phyloP scores from a whole-genome alignment of 2,329 filamentous ascomycete species.

The Talaromyces piceae region DNA sequence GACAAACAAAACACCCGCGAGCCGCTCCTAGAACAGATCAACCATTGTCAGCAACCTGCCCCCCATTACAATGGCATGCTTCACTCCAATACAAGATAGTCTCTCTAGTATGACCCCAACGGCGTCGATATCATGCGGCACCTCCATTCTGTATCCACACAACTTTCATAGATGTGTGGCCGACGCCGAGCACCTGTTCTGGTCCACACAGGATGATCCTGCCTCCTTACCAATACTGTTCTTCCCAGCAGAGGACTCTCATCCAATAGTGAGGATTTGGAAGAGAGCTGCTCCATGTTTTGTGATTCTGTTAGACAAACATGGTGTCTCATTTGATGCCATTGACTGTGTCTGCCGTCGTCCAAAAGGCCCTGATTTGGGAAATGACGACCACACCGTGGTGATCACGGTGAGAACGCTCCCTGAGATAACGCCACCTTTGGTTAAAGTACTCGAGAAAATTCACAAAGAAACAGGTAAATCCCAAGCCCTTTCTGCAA shows the following conservation, averaged over 20 bases:
- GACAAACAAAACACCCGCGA: background rate
- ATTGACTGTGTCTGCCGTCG: slow-evolving; percentile 5
- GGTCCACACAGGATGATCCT: background rate
- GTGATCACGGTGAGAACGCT: slow-evolving; percentile 1
- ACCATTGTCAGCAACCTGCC: background rate
- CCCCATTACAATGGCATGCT: background rate
- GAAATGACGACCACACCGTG: slow-evolving; percentile 4
- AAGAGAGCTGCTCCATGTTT: background rate
- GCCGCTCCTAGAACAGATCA: background rate
- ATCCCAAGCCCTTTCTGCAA: no score
- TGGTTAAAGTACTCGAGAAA: background rate
- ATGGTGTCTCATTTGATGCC: background rate
- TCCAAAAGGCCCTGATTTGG: background rate
- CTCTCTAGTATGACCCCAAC: background rate
- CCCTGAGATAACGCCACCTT: background rate
- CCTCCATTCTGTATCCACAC: background rate
- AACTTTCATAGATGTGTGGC: background rate
- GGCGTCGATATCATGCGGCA: background rate
- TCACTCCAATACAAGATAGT: background rate
- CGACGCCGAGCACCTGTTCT: background rate
- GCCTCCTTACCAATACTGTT: background rate
- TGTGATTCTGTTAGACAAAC: background rate
- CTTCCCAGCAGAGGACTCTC: background rate
- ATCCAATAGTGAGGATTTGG: background rate
- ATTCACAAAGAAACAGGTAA: background rate